Evolutionary conservation across 345 rosid genomes (phyloP).

Genomic region (Syzygium aromaticum): DNA sequence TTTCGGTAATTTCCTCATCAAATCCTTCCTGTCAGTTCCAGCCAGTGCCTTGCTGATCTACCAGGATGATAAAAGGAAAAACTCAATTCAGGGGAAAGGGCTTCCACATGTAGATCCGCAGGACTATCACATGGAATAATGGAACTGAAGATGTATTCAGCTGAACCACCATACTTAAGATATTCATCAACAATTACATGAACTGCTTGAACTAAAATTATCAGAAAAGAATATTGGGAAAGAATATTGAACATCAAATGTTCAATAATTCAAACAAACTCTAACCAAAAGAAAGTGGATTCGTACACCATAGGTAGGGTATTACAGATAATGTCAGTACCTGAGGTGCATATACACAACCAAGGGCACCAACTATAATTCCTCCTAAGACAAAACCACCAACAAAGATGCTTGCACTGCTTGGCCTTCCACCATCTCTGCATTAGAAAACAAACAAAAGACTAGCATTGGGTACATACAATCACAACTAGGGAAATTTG

Average conservation of each 20-base stretch:
- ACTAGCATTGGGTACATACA: neutral
- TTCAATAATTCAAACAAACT: neutral
- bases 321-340: conserved; percentile 13
- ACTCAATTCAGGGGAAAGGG: neutral
- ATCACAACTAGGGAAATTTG: neutral
- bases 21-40: conserved; percentile 74
- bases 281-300: neutral
- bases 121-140: neutral
- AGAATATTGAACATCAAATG: neutral
- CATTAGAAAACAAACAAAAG: conserved; percentile 2
- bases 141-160: neutral
- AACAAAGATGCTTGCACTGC: conserved; percentile 56
- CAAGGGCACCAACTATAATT: conserved; percentile 81
- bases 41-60: conserved; percentile 83
- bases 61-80: neutral
- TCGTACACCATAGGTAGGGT: neutral
- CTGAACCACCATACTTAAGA: neutral
- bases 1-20: conserved; percentile 91
- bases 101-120: neutral
- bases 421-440: conserved; percentile 62
- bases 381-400: conserved; percentile 94
- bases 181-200: neutral
- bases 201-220: neutral
- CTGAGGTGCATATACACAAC: conserved; percentile 96
- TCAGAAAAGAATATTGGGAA: neutral